These are phyloP conservation scores for Apiospora aurea DNA, from an alignment of 2,329 filamentous ascomycete species.

Conservation along the genomic window DNA sequence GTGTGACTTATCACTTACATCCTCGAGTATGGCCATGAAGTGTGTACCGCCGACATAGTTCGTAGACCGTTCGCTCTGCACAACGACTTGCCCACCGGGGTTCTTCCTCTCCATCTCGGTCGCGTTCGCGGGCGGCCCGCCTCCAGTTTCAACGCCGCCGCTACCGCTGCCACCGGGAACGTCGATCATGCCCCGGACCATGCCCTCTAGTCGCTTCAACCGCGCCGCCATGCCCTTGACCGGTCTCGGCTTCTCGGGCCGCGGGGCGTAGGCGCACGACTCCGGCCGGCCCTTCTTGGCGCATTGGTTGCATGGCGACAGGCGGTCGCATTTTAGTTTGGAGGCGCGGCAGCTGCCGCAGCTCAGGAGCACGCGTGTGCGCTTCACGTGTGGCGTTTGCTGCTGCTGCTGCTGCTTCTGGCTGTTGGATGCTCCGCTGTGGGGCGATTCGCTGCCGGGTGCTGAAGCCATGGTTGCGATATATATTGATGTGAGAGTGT, in stretches of 20 bases:
- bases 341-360: slow-evolving; percentile 60
- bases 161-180: slow-evolving; percentile 33
- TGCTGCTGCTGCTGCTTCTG: not conserved
- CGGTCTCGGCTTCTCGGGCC: slow-evolving; percentile 49
- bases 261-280: slow-evolving; percentile 57
- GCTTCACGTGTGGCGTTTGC: slow-evolving; percentile 43
- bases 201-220: slow-evolving; percentile 61
- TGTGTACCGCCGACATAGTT: slow-evolving; percentile 67
- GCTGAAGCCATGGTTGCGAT: not conserved
- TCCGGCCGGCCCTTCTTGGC: slow-evolving; percentile 55
- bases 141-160: not conserved
- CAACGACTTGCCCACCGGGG: slow-evolving; percentile 51
- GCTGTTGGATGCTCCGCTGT: not conserved
- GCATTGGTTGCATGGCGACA: slow-evolving; percentile 60
- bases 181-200: slow-evolving; percentile 64
- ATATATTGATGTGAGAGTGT: not conserved
- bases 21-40: slow-evolving; percentile 66
- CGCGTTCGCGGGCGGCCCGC: not conserved
- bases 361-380: slow-evolving; percentile 58
- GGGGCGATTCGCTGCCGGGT: not conserved
- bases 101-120: slow-evolving; percentile 27
- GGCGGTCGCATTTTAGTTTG: slow-evolving; percentile 65
- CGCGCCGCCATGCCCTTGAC: slow-evolving; percentile 60
- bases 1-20: slow-evolving; percentile 49
- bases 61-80: slow-evolving; percentile 50